Evolutionary conservation across 169 alveolate genomes (phyloP), one percentile per base, ranked within the genome.

Genomic region (Plasmodium chabaudi): DNA sequence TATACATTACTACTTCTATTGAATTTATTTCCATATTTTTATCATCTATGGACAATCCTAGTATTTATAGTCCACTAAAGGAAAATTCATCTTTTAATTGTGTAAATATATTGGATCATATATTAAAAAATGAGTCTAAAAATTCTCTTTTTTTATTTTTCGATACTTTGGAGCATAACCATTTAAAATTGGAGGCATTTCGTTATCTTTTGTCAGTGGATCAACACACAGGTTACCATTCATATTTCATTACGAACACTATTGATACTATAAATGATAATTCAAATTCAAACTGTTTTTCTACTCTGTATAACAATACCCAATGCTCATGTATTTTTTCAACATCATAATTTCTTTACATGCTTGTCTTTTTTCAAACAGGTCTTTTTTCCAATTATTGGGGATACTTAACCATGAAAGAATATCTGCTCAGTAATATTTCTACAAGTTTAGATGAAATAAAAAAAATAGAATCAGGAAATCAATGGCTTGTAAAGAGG

Each of bases 61-160:
- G 57, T 69, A 44, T 15, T 9, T 13, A 51, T 51, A 68, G 46
- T 15, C 91, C 91, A 17, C 46, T 84, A 57, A 84, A 61, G 25
- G 44, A 84, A 57, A 21, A 59, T 12, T 56, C 61, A 17, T 7
- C 53, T 21, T 69, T 68, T 51, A 84, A 68, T 63, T 69, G 72
- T 63, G 13, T 60, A 12, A 23, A 57, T 69, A 1, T 84, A 64
- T 51, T 84, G 55, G n/a, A 84, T 42, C 42, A 69, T 21, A 84
- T 84, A 42, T 15, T 84, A 42, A 44, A 84, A 27, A 49, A 39
- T 12, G 70, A 84, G 39, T 84, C 86, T 6, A 84, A 84, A 63
- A 84, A 84, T 70, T 46, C 39, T 2, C 87, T 84, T 49, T 68
- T 84, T 46, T 69, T 84, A 56, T 84, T 84, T 69, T 59, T 84